phyloP scores from a whole-genome alignment of 2,329 filamentous ascomycete genomes.

The Nigrospora osmanthi region DNA sequence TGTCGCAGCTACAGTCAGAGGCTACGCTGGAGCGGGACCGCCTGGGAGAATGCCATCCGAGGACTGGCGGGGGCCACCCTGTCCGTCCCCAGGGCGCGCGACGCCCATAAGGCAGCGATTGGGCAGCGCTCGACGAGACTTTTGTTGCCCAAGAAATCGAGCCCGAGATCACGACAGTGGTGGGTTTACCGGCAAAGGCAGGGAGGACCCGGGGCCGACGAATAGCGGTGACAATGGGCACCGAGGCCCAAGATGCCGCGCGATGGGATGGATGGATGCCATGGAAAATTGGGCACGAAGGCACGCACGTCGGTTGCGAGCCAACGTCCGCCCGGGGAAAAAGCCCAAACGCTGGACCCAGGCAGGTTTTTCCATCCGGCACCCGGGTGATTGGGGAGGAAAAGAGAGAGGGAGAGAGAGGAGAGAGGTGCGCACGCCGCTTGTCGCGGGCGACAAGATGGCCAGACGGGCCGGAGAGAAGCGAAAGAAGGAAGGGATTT shows the following conservation, averaged over 20 bases:
- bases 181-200: not conserved
- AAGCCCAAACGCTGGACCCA: too few relatives aligned
- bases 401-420: too few relatives aligned
- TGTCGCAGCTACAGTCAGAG: conserved; percentile 2
- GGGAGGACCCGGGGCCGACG: not conserved
- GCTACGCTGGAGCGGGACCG: not conserved
- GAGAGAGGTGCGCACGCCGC: too few relatives aligned
- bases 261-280: not conserved
- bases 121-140: not conserved
- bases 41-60: too few relatives aligned
- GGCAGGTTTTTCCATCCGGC: too few relatives aligned
- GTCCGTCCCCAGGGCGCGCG: conserved; percentile 1
- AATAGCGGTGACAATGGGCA: not conserved
- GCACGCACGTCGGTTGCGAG: not conserved
- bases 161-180: not conserved
- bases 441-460: too few relatives aligned
- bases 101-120: conserved; percentile 1
- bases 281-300: not conserved
- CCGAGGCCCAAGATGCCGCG: not conserved
- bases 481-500: too few relatives aligned
- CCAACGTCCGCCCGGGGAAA: too few relatives aligned
- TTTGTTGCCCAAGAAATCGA: not conserved
- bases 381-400: too few relatives aligned
- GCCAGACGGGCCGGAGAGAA: too few relatives aligned
- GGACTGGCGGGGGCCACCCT: not conserved